phyloP scores from a whole-genome alignment of 768 basidiomycete species.

The Suillus cothurnatus region DNA sequence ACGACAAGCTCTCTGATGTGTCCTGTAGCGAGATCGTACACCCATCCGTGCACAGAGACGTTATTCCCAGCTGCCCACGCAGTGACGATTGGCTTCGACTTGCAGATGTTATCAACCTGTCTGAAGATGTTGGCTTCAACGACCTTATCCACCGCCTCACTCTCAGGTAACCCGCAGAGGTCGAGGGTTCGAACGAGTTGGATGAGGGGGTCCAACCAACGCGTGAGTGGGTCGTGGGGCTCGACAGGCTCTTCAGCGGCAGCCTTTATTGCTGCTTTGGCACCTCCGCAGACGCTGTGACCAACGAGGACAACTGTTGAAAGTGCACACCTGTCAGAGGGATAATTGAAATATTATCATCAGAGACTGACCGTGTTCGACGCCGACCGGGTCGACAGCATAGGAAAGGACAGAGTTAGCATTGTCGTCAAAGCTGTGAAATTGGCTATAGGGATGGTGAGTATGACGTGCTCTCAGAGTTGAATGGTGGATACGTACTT shows the following conservation, averaged over 20 bases:
- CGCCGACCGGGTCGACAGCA: conserved; percentile 68
- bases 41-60: too few relatives aligned
- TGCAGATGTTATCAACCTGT: conserved; percentile 52
- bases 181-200: conserved; percentile 45
- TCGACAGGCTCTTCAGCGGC: conserved; percentile 25
- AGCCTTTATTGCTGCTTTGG: conserved; percentile 39
- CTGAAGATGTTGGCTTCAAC: conserved; percentile 63
- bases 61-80: too few relatives aligned
- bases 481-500: conserved; percentile 55
- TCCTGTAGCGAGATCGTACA: too few relatives aligned
- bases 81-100: conserved; percentile 41
- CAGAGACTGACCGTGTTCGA: conserved; percentile 69
- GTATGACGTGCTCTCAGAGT: too few relatives aligned
- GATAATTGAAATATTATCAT: conserved; percentile 5
- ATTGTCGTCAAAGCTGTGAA: conserved; percentile 80
- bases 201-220: conserved; percentile 73
- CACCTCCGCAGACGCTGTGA: conserved; percentile 72
- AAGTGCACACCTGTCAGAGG: conserved; percentile 5
- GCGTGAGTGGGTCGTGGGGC: conserved; percentile 51
- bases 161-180: conserved; percentile 37
- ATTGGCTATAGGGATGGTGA: too few relatives aligned
- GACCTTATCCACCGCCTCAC: conserved; percentile 44
- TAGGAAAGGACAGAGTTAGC: conserved; percentile 72
- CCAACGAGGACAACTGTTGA: conserved; percentile 74
- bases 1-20: too few relatives aligned